Evolutionary conservation across 2,329 filamentous ascomycete genomes (phyloP), one percentile per base, ranked within the genome.

Genomic region (Hirsutella thompsonii): DNA sequence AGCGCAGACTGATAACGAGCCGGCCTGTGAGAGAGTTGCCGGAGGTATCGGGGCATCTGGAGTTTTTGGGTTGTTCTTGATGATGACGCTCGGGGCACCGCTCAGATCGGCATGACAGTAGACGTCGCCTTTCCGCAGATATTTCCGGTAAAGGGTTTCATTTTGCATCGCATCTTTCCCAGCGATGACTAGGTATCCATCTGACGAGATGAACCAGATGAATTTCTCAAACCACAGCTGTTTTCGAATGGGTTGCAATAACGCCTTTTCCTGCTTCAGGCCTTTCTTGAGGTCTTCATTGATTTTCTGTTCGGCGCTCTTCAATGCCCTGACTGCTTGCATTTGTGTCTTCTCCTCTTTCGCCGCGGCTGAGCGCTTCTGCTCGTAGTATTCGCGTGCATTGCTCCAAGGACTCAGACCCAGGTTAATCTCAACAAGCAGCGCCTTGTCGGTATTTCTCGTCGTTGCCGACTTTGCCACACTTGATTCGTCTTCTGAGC

Each of bases 221-320:
- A 94, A 98, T 61, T 98, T 98, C 55, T 98, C 92, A 50, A 95
- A 98, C 92, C 92, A 98, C 52, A 89, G 75, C 49, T 81, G 82
- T 53, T 80, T 83, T 42, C 92, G 76, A 8, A 94, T 81, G 0
- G 83, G 87, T 36, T 89, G 79, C 9, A 96, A 65, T 2, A 93
- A 68, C 18, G 87, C 81, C 58, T 94, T 95, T 61, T 96, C 92
- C 55, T 92, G 83, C 63, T 94, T 94, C 42, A 96, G 61, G 0
- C 80, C 82, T 53, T 88, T 90, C 62, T 85, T 93, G 19, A 96
- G 68, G 56, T 94, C 87, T 11, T 84, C 77, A 4, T 75, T 70
- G 19, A 96, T 89, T 62, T 94, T 95, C 53, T 83, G 81, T 56
- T 94, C 87, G 6, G 89, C 86, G 50, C 79, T 94, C 59, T 90